Evolutionary conservation across 2,329 filamentous ascomycete species (phyloP).

Genomic region (Madurella mycetomatis): DNA sequence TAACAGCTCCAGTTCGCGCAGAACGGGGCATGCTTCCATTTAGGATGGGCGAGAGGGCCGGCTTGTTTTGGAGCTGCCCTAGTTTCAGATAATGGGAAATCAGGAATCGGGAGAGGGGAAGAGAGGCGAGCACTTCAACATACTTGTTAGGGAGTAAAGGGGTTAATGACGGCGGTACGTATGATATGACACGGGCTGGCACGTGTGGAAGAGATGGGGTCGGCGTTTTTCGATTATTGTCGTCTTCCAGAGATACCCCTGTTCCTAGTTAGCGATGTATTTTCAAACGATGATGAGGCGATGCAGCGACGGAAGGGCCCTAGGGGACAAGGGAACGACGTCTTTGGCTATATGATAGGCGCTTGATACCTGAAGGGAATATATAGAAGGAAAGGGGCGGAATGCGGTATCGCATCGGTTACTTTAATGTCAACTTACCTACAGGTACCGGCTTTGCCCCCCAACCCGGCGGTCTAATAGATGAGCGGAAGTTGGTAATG

Average conservation of each 20-base stretch:
- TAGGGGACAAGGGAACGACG: too few relatives aligned
- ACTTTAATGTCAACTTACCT: too few relatives aligned
- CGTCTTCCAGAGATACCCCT: slow-evolving; percentile 22
- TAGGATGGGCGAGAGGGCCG: too few relatives aligned
- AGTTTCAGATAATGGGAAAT: not conserved
- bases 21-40: too few relatives aligned
- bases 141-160: not conserved
- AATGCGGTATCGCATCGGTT: not conserved
- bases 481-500: too few relatives aligned
- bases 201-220: not conserved
- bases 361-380: not conserved
- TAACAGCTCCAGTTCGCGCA: too few relatives aligned
- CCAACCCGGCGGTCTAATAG: too few relatives aligned
- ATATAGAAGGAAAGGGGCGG: not conserved
- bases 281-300: slow-evolving; percentile 5
- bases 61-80: too few relatives aligned
- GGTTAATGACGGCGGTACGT: not conserved
- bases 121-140: not conserved
- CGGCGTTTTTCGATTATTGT: slow-evolving; percentile 14
- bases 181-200: too few relatives aligned
- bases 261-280: slow-evolving; percentile 1
- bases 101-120: not conserved
- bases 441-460: too few relatives aligned
- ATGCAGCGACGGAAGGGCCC: slow-evolving; percentile 3
- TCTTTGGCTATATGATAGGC: not conserved